phyloP scores from a whole-genome alignment of 208 protist genomes.

The Herpetomonas muscarum region DNA sequence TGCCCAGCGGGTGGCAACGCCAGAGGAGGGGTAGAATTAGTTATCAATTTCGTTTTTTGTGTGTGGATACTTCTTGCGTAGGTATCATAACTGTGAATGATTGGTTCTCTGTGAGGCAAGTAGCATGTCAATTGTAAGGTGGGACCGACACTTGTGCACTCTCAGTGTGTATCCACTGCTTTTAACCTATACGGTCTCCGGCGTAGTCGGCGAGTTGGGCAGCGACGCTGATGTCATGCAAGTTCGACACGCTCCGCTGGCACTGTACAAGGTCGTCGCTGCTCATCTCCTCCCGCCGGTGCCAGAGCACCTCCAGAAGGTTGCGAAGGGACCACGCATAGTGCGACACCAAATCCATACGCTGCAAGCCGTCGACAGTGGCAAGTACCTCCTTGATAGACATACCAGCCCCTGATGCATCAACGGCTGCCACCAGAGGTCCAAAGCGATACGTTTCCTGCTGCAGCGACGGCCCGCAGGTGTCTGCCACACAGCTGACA shows the following conservation, averaged over 20 bases:
- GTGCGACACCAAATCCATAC: constrained; percentile 34
- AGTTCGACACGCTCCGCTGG: constrained; percentile 15
- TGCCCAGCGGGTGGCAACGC: too few relatives aligned
- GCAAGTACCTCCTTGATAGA: constrained; percentile 45
- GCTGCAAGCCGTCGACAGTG: constrained; percentile 55
- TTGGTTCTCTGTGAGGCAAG: too few relatives aligned
- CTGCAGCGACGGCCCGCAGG: constrained; percentile 17
- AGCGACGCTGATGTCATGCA: too few relatives aligned
- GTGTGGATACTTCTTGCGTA: too few relatives aligned
- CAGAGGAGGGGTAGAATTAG: too few relatives aligned
- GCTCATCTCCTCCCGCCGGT: constrained; percentile 35
- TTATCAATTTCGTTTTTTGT: too few relatives aligned
- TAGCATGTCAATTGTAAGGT: too few relatives aligned
- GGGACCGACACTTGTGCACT: too few relatives aligned
- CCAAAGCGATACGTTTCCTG: constrained; percentile 56
- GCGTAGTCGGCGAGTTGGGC: too few relatives aligned
- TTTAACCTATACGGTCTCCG: too few relatives aligned
- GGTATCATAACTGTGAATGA: too few relatives aligned
- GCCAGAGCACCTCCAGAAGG: constrained; percentile 65
- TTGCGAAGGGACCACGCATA: constrained; percentile 30
- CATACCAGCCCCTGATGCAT: constrained; percentile 53
- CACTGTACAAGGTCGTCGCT: constrained; percentile 39
- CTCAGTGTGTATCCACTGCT: too few relatives aligned
- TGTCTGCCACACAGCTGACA: constrained; percentile 49
- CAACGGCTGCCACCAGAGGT: constrained; percentile 62